Percentiles rank a stretch among this genome's conserved stretches.
Conservation (phyloP, 345 rosid genomes). For the Citrus reticulata region DNA sequence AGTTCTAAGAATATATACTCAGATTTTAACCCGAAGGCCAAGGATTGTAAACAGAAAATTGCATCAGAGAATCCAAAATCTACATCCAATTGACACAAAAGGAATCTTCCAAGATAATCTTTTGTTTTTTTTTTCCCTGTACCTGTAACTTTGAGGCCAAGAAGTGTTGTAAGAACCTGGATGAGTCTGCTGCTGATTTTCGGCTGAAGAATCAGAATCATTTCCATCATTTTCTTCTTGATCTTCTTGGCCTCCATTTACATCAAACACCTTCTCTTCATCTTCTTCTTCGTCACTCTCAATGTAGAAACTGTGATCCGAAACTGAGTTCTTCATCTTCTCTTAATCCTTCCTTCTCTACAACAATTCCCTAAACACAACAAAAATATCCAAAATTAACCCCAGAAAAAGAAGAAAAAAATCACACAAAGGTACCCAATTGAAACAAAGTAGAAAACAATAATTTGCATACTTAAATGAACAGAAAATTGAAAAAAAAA, state of each 20-base stretch:
- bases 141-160: constrained; percentile 99
- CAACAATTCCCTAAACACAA: background rate
- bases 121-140: background rate
- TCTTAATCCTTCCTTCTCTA: background rate
- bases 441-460: background rate
- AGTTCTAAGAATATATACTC: background rate
- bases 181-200: constrained; percentile 41
- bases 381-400: background rate
- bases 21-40: background rate
- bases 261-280: constrained; percentile 34
- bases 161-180: constrained; percentile 57
- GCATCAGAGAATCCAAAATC: background rate
- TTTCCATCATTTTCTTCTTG: constrained; percentile 39
- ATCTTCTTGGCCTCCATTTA: constrained; percentile 25
- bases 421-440: background rate
- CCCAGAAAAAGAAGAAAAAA: background rate
- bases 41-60: background rate
- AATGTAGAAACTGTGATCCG: constrained; percentile 81
- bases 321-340: constrained; percentile 67
- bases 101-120: background rate
- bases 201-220: constrained; percentile 50
- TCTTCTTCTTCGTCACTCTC: constrained; percentile 83
- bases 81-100: background rate
- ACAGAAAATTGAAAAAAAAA: background rate
- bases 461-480: background rate